Conservation (phyloP, 139 green algal genomes). For the Asterochloris erici region DNA sequence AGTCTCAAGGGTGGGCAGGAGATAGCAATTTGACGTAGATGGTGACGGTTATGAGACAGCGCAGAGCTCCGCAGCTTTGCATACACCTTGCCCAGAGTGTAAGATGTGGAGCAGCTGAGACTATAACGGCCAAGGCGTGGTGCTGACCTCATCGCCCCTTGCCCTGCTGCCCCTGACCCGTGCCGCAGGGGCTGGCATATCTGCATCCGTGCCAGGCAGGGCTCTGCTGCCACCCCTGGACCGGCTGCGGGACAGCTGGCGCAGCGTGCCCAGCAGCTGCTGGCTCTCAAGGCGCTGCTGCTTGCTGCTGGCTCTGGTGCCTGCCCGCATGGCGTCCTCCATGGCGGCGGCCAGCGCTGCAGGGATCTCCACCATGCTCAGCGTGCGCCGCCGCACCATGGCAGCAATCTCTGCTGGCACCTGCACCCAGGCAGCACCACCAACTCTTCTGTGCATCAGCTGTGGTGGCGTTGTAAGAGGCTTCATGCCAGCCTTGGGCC, state of each 20-base stretch:
- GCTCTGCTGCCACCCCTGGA: slow-evolving; percentile 29
- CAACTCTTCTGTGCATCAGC: not conserved
- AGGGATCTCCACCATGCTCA: slow-evolving; percentile 23
- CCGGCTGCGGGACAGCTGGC: slow-evolving; percentile 31
- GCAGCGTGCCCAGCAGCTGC: slow-evolving; percentile 28
- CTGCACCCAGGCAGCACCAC: not conserved
- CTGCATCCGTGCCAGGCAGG: not conserved
- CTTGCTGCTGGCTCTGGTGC: slow-evolving; percentile 21
- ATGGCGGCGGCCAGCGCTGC: slow-evolving; percentile 8
- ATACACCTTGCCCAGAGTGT: too few relatives aligned
- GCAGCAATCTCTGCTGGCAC: slow-evolving; percentile 27
- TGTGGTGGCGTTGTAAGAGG: too few relatives aligned
- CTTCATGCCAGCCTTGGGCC: too few relatives aligned
- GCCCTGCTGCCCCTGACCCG: too few relatives aligned
- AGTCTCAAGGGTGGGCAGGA: too few relatives aligned
- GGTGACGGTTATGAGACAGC: too few relatives aligned
- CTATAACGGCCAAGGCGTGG: too few relatives aligned
- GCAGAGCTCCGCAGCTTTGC: too few relatives aligned
- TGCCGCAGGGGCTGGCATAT: not conserved
- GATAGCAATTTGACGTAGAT: too few relatives aligned
- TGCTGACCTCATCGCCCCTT: too few relatives aligned
- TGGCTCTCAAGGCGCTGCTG: slow-evolving; percentile 17
- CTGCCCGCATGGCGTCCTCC: slow-evolving; percentile 14
- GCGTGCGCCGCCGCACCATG: slow-evolving; percentile 14
- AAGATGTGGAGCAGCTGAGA: too few relatives aligned